These are phyloP conservation scores for Globisporangium yorkense DNA, from an alignment of 352 stramenopile genomes.

Conservation along the genomic window DNA sequence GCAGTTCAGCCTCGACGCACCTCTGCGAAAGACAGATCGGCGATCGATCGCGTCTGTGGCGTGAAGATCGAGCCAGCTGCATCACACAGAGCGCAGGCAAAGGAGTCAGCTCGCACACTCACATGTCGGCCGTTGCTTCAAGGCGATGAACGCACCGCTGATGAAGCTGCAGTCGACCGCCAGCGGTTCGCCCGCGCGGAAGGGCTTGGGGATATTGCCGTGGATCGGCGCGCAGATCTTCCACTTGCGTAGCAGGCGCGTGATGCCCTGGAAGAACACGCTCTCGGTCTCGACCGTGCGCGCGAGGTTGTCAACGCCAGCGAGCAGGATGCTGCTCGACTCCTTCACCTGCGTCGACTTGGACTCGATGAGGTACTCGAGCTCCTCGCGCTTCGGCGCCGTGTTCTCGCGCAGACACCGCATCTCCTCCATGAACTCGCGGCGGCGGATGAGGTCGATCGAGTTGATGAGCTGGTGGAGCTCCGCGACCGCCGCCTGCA, in stretches of 20 bases:
- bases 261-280: constrained; percentile 79
- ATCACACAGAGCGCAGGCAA: constrained; percentile 3
- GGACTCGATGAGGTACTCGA: constrained; percentile 72
- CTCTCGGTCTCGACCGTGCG: constrained; percentile 75
- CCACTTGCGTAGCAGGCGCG: constrained; percentile 77
- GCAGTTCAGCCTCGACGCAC: constrained; percentile 17
- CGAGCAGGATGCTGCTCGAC: constrained; percentile 62
- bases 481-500: constrained; percentile 72
- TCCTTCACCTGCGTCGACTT: constrained; percentile 76
- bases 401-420: constrained; percentile 83
- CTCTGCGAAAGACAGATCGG: constrained; percentile 77
- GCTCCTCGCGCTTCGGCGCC: constrained; percentile 69
- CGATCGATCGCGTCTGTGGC: constrained; percentile 65
- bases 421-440: constrained; percentile 83
- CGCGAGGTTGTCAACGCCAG: constrained; percentile 63
- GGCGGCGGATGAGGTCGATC: constrained; percentile 76
- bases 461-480: constrained; percentile 86
- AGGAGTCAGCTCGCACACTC: background rate
- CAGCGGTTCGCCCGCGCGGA: constrained; percentile 73
- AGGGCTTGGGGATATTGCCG: constrained; percentile 84
- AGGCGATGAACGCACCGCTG: constrained; percentile 37
- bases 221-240: constrained; percentile 84
- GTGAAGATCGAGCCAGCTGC: constrained; percentile 72
- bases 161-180: constrained; percentile 83
- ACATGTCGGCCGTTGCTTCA: background rate